Conservation (phyloP, 1,284 basidiomycete genomes). For the Inonotus obliquus region DNA sequence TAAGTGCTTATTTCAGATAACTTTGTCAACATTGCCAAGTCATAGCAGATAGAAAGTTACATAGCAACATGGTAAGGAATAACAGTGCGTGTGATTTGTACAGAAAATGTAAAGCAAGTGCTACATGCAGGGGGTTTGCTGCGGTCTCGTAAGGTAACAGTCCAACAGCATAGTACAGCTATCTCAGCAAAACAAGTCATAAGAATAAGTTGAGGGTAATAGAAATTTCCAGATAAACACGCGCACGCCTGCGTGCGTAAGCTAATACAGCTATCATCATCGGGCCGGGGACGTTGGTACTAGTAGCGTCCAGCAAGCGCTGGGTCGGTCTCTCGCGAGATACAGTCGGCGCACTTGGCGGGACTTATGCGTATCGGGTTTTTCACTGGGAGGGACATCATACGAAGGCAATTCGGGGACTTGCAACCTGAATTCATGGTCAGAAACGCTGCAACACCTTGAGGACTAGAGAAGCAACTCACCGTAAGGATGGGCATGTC, state of each 20-base stretch:
- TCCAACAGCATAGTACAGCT: constrained; percentile 9
- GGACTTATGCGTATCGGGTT: constrained; percentile 73
- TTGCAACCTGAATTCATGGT: constrained; percentile 46
- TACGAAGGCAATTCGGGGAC: constrained; percentile 51
- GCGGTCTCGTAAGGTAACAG: neutral
- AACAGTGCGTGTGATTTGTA: neutral
- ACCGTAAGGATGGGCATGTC: constrained; percentile 58
- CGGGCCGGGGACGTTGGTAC: constrained; percentile 1
- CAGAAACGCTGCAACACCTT: neutral
- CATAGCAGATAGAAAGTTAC: neutral
- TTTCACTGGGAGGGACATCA: constrained; percentile 65
- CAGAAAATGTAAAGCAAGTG: neutral
- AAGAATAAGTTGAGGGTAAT: constrained; percentile 5
- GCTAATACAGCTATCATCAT: neutral
- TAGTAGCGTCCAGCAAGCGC: constrained; percentile 15
- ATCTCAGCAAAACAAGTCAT: constrained; percentile 5
- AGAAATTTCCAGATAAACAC: neutral
- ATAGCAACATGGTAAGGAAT: neutral
- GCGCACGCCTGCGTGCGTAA: constrained; percentile 15
- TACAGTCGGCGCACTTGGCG: constrained; percentile 53
- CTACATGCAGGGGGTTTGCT: neutral
- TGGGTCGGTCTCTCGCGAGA: constrained; percentile 29
- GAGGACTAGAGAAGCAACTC: constrained; percentile 22
- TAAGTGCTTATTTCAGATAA: neutral
- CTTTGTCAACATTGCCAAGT: neutral